Percentiles rank a stretch among this genome's conserved stretches.
These are phyloP conservation scores for Stellera chamaejasme DNA, from an alignment of 345 rosid genomes.

Conservation along the genomic window DNA sequence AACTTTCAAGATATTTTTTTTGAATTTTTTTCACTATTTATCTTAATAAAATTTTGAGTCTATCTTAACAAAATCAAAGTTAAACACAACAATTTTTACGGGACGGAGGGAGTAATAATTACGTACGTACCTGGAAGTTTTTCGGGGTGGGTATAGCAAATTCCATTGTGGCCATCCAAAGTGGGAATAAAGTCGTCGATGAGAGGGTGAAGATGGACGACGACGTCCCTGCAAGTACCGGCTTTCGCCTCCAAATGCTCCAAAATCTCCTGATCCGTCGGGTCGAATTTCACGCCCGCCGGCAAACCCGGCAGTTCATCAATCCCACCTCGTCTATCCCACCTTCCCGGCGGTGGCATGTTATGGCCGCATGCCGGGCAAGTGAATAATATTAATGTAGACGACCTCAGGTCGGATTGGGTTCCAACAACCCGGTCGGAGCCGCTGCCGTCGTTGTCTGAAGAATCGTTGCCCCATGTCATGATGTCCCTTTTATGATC, in stretches of 20 bases:
- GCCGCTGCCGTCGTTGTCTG: constrained; percentile 29
- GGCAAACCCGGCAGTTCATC: constrained; percentile 82
- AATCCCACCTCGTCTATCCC: constrained; percentile 17
- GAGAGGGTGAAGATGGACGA: constrained; percentile 62
- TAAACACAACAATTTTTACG: too few species aligned
- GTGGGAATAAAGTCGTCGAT: constrained; percentile 85
- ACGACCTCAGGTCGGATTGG: constrained; percentile 13
- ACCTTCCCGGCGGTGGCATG: constrained; percentile 13
- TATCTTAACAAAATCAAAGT: too few species aligned
- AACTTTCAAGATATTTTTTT: too few species aligned
- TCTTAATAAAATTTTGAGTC: too few species aligned
- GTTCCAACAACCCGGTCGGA: constrained; percentile 7
- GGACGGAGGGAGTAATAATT: too few species aligned
- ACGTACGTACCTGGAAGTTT: constrained; percentile 63
- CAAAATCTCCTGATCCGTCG: constrained; percentile 86
- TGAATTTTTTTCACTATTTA: too few species aligned
- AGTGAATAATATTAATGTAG: constrained; percentile 14
- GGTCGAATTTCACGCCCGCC: constrained; percentile 92
- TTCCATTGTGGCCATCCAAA: constrained; percentile 79
- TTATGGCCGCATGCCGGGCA: constrained; percentile 84
- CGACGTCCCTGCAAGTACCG: constrained; percentile 24
- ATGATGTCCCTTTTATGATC: constrained; percentile 25
- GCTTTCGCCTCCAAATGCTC: constrained; percentile 80
- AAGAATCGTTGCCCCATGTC: constrained; percentile 55
- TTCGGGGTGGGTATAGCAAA: constrained; percentile 92